Percentiles rank a stretch among this genome's conserved stretches.
These are phyloP conservation scores for Strobilomyces confusus DNA, from an alignment of 768 basidiomycete genomes.

Conservation along the genomic window DNA sequence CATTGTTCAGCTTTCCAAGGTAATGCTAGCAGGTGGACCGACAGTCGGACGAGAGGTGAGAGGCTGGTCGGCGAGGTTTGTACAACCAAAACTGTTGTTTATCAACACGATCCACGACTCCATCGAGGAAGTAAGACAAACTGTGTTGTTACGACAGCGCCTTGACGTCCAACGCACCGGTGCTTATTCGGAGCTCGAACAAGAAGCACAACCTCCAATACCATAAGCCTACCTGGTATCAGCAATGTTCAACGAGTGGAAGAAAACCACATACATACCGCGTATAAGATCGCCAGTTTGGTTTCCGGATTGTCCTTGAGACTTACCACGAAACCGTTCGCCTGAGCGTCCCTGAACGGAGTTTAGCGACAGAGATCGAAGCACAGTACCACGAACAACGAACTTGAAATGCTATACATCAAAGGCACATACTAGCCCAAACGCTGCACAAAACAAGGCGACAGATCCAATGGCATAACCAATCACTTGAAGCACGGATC, in stretches of 20 bases:
- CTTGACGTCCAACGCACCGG: constrained; percentile 32
- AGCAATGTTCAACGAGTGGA: background rate
- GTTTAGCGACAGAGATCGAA: background rate
- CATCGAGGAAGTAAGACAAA: constrained; percentile 63
- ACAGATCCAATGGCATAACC: constrained; percentile 37
- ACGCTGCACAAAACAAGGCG: constrained; percentile 42
- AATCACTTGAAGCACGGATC: constrained; percentile 28
- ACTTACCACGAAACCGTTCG: constrained; percentile 42
- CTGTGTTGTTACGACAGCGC: constrained; percentile 74
- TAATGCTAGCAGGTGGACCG: no score
- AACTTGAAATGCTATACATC: constrained; percentile 47
- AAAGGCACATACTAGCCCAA: constrained; percentile 39
- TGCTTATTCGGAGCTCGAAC: background rate
- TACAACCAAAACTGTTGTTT: constrained; percentile 47
- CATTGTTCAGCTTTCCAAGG: no score
- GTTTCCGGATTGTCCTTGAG: constrained; percentile 35
- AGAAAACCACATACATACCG: constrained; percentile 27
- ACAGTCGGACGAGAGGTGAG: no score
- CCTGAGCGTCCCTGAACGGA: constrained; percentile 41
- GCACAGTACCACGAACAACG: background rate
- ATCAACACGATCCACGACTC: constrained; percentile 65
- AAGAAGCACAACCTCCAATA: constrained; percentile 14
- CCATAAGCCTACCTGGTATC: constrained; percentile 27
- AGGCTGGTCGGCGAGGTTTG: no score
- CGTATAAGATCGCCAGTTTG: constrained; percentile 41